Conservation (phyloP, 2,329 filamentous ascomycete species). For the Curvularia lunata region DNA sequence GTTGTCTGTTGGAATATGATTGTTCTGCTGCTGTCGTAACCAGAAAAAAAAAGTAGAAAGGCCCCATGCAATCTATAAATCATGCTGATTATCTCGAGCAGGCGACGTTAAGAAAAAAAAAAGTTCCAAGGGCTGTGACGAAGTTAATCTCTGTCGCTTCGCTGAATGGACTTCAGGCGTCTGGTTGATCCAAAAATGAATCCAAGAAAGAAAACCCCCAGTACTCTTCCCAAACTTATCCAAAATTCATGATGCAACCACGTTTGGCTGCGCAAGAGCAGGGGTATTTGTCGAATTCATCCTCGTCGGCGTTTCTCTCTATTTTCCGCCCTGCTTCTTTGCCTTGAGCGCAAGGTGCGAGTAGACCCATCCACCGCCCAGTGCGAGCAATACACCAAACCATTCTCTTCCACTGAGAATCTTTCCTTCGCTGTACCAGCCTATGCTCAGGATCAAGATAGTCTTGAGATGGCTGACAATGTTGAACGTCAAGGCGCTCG, state of each 20-base stretch:
- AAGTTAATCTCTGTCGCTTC: not conserved
- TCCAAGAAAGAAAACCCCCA: not conserved
- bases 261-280: not conserved
- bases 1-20: not conserved
- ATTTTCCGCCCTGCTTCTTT: conserved; percentile 42
- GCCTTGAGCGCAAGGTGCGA: conserved; percentile 51
- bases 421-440: conserved; percentile 55
- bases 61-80: conserved; percentile 1
- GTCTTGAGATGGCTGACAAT: conserved; percentile 55
- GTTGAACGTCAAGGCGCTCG: conserved; percentile 51
- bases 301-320: conserved; percentile 20
- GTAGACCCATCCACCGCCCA: conserved; percentile 56
- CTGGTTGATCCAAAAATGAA: not conserved
- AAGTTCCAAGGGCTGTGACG: not conserved
- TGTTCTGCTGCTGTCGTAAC: not conserved
- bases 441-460: conserved; percentile 54
- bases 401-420: conserved; percentile 49
- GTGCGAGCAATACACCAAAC: conserved; percentile 53
- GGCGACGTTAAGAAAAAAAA: not conserved
- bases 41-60: not conserved
- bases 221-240: not conserved
- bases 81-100: not conserved
- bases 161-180: not conserved
- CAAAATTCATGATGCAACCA: conserved; percentile 5
- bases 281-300: not conserved